Evolutionary conservation across 2,329 filamentous ascomycete genomes (phyloP), one percentile per base, ranked within the genome.

Genomic region (Colletotrichum orchidophilum): DNA sequence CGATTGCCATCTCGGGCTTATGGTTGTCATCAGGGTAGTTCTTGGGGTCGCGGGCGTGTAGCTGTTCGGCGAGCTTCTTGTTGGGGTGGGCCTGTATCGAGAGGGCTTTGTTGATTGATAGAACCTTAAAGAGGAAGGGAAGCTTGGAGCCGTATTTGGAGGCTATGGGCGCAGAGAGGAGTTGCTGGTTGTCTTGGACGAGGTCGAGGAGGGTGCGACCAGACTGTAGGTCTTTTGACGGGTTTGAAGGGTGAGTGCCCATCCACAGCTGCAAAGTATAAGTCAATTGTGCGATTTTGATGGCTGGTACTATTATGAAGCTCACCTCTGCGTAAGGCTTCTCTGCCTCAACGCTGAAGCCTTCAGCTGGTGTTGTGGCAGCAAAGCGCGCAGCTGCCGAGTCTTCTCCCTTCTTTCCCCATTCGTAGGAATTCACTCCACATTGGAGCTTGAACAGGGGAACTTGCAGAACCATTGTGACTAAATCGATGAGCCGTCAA

Each of bases 1-100:
- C 96, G 81, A 99, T 97, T 73, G 96, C 95, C 96, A 99, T 99
- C 84, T 99, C 96, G 39, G 96, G 96, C 85, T 99, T 99, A 87
- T 99, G 96, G 85, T 99, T 99, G 85, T 98, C 96, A 86, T 99
- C 95, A 69, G 96, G 96, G 80, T 99, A 99, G 86, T 99, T 97
- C 83, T 94, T 94, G 59, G 95, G 89, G 79, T 99, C 96, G 73
- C 88, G 91, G 49, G 91, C 89, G 81, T 98, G 96, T 33, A 99
- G 86, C 80, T 94, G 85, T 83, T 97, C 96, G 62, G 96, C 96
- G 15, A 85, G 91, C 83, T 93, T 94, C 89, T 97, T 97, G 85
- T 97, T 97, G 62, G 95, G 95, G 76, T 99, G 96, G 27, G 96
- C 96, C 82, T 99, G 96, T 77, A 99, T 98, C 73, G 95, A 97